Base-by-base conservation (phyloP, 2,329 filamentous ascomycete genomes). In the Ascochyta fabae region DNA sequence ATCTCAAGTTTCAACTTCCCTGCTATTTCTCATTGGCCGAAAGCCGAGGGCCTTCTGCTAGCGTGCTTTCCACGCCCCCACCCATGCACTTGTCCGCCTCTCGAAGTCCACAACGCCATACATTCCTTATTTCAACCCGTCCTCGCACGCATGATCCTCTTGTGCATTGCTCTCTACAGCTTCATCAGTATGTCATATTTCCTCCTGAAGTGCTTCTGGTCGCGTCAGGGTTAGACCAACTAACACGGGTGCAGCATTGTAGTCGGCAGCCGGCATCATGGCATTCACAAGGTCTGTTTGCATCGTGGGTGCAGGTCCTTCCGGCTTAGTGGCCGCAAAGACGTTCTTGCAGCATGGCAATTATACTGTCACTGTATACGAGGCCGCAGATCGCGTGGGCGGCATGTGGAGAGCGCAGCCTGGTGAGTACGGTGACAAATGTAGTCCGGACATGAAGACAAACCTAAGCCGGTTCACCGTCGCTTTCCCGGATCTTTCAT, bases 381-480 rank as follows among this genome's bases (percentile, higher is more conserved):
- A 96, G 44, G 78, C 82, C 15, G 83, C 86, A 42, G 68, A 80
- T 31, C 81, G 84, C 35, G 81, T 94, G 15, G 91, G 91, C 10
- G 91, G 91, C 0, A 83, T 95, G n/a, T 96, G 91, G 91, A 88
- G 88, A 3, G 64, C 73, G 12, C 62, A 68, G 15, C 66, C 69
- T 38, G 76, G 79, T 1, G 71, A 74, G n/a, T 73, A 75, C 12
- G 80, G 78, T 15, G 85, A 89, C 59, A 88, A 88, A 8, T 81
- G 89, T 48, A 89, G 90, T 81, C 75, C 77, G 6, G 61, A 76
- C 4, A 81, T 79, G 65, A 80, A 84, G 15, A 85, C 85, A 4
- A 96, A 96, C 71, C 85, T 93, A 66, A 92, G 89, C 76, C 84
- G 84, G 41, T 91, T 92, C 73, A 91, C 90, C 0, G 86, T 95